A percentile compares a stretch with the other conserved stretches of the same genome.
phyloP scores from a whole-genome alignment of 2,329 filamentous ascomycete species.

The Fusarium keratoplasticum region DNA sequence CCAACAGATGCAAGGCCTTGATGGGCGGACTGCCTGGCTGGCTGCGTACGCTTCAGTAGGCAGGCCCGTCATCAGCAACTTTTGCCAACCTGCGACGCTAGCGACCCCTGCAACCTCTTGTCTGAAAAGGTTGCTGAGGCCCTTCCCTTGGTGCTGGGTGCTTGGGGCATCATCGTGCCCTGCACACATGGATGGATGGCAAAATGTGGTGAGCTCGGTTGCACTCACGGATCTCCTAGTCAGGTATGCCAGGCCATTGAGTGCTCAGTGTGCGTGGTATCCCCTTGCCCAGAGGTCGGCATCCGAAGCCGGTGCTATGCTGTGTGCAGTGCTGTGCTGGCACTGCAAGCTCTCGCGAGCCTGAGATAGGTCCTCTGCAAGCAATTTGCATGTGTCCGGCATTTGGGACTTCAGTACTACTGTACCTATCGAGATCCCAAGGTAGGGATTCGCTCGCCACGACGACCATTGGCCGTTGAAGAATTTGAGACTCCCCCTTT shows the following conservation, averaged over 20 bases:
- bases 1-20: background rate
- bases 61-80: background rate
- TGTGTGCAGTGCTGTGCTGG: background rate
- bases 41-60: background rate
- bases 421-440: background rate
- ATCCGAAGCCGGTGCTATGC: background rate
- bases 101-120: constrained; percentile 1
- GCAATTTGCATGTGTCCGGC: constrained; percentile 3
- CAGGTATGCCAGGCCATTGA: constrained; percentile 4
- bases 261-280: constrained; percentile 1
- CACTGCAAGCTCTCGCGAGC: background rate
- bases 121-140: constrained; percentile 27
- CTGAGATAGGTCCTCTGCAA: background rate
- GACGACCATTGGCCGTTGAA: background rate
- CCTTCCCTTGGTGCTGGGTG: background rate
- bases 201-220: constrained; percentile 7
- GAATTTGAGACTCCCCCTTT: background rate
- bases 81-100: background rate
- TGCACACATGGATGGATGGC: background rate
- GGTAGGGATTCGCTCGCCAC: constrained; percentile 1
- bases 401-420: background rate
- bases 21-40: background rate
- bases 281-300: background rate
- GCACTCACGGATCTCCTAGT: constrained; percentile 2
- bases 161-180: background rate